Evolutionary conservation across 2,329 filamentous ascomycete species (phyloP).

Genomic region (Penicillium sp.): DNA sequence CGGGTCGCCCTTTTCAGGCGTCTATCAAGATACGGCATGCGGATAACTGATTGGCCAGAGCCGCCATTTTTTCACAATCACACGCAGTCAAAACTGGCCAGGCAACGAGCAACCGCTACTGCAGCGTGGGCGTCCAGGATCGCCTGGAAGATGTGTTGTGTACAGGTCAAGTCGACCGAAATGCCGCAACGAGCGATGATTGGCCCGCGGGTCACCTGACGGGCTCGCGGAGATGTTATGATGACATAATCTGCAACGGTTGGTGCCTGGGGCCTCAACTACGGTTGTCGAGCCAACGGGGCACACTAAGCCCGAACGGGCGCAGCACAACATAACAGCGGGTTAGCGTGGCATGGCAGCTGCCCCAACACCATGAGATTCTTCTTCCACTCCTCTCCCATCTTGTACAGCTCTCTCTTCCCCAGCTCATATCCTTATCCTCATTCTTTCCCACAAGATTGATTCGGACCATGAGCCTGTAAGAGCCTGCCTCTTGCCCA

Average conservation of each 20-base stretch:
- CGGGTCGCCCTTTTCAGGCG: slow-evolving; percentile 16
- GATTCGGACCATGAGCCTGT: slow-evolving; percentile 31
- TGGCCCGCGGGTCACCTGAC: slow-evolving; percentile 5
- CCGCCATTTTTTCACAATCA: too few species aligned
- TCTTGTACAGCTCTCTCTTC: slow-evolving; percentile 11
- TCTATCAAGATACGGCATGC: slow-evolving; percentile 1
- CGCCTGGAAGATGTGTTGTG: too few species aligned
- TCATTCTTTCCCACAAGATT: slow-evolving; percentile 3
- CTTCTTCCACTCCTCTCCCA: slow-evolving; percentile 19
- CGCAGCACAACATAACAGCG: slow-evolving; percentile 42
- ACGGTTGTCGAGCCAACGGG: slow-evolving; percentile 42
- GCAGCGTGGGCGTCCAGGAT: too few species aligned
- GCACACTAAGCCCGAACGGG: slow-evolving; percentile 32
- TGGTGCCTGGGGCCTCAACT: slow-evolving; percentile 26
- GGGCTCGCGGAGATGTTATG: slow-evolving; percentile 13
- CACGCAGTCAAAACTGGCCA: not conserved
- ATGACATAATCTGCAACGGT: slow-evolving; percentile 10
- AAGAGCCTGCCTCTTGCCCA: slow-evolving; percentile 15
- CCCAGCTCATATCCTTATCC: slow-evolving; percentile 23
- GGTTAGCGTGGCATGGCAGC: slow-evolving; percentile 37
- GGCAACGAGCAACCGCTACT: too few species aligned
- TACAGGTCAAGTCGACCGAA: too few species aligned
- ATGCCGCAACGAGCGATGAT: too few species aligned
- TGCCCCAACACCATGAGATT: slow-evolving; percentile 35
- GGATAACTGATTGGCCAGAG: too few species aligned